Base-by-base conservation (phyloP, 1,139 yeast genomes). In the Taiozyma sp. region DNA sequence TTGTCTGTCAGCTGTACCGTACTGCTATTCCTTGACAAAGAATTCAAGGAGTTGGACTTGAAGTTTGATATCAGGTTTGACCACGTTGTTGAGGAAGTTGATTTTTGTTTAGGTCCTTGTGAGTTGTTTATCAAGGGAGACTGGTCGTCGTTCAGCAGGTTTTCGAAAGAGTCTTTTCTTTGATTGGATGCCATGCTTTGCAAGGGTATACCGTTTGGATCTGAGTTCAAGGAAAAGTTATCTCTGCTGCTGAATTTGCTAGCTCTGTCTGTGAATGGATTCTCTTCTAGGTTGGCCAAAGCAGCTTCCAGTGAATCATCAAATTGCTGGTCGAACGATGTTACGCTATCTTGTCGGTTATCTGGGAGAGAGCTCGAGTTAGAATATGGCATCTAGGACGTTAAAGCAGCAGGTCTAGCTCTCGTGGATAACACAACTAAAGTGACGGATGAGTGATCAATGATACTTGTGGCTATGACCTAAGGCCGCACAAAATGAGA, bases 221-320 rank as follows among this genome's bases (percentile, higher is more conserved):
- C 55, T 5, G 54, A 46, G 24, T n/a, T 34, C 22, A 51, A 16
- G 4, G 53, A 49, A 2, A 23, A 30, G 23, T 29, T 44, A 23
- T 52, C 50, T 43, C 47, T 50, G 30, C 45, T 49, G 32, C 48
- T 45, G 13, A 19, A 32, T 42, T 61, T 62, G 47, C 55, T 52
- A 44, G 58, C 48, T 48, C 55, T 43, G 50, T 50, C 44, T n/a
- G 66, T 51, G 44, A 61, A 61, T 40, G 65, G 65, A 47, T 59
- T 61, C 22, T 55, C 54, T 45, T 69, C 68, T 44, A 71, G 48
- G 46, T 66, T 65, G 40, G 71, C 74, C 49, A 71, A 56, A 14
- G 74, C 75, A 30, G 69, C 71, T 52, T 71, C 74, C 43, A 71
- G 61, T 4, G 71, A 66, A 54, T 68, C 69, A 57, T 70, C 73